A percentile compares a stretch with the other conserved stretches of the same genome.
These are phyloP conservation scores for Mucor circinelloides DNA, from an alignment of 371 early-diverging fungal genomes.

Conservation along the genomic window DNA sequence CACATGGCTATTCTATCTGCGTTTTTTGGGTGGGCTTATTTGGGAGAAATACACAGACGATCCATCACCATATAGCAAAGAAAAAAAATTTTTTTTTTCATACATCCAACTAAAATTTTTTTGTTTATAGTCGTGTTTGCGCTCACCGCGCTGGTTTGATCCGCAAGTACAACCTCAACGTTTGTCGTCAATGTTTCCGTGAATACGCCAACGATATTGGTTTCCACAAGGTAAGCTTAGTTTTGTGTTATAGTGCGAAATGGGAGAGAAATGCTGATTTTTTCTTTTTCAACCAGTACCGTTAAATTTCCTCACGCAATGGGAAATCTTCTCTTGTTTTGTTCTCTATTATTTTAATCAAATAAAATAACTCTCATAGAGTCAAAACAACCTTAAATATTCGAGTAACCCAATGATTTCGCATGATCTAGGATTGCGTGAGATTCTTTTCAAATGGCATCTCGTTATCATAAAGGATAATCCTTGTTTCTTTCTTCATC, in stretches of 20 bases:
- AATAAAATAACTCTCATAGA: conserved; percentile 1
- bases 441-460: neutral
- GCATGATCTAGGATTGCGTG: conserved; percentile 13
- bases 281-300: neutral
- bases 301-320: conserved; percentile 6
- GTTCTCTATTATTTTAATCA: neutral
- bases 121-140: conserved; percentile 87
- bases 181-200: conserved; percentile 99
- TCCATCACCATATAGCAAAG: neutral
- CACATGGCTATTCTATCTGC: neutral
- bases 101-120: neutral
- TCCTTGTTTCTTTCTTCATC: neutral
- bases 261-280: neutral
- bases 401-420: neutral
- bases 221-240: conserved; percentile 33
- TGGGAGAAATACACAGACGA: neutral
- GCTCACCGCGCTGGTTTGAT: conserved; percentile 99
- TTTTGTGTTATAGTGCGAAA: neutral
- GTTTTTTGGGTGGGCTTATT: neutral
- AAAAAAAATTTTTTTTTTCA: conserved; percentile 1
- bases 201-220: conserved; percentile 99
- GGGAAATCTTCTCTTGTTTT: neutral
- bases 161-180: conserved; percentile 98
- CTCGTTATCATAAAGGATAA: neutral
- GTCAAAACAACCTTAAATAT: neutral